phyloP scores from a whole-genome alignment of 148 eudicot species.

The Nyssa sinensis region DNA sequence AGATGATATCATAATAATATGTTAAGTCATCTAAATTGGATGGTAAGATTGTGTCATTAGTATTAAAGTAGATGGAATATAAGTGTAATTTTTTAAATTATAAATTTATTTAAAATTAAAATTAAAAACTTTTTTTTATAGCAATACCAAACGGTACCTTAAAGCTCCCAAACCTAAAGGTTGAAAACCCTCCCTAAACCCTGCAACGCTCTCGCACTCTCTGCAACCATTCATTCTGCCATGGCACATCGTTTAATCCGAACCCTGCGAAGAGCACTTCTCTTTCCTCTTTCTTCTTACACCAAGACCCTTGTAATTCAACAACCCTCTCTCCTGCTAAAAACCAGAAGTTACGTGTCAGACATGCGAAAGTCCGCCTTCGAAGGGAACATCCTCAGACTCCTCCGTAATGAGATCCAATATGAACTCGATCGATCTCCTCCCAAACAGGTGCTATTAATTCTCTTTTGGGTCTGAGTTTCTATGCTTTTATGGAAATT shows the following conservation, averaged over 20 bases:
- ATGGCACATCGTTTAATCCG: constrained; percentile 54
- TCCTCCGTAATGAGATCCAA: constrained; percentile 73
- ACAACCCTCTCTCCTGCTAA: constrained; percentile 3
- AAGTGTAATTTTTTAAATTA: too few relatives aligned
- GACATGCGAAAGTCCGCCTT: constrained; percentile 71
- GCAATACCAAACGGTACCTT: too few relatives aligned
- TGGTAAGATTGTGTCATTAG: too few relatives aligned
- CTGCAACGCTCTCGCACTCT: neutral
- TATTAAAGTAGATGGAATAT: too few relatives aligned
- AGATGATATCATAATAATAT: too few relatives aligned
- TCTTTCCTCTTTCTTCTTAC: constrained; percentile 15
- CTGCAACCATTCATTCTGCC: neutral
- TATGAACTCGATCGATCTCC: constrained; percentile 63
- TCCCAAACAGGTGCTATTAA: constrained; percentile 42
- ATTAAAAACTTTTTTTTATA: too few relatives aligned
- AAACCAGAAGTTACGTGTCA: constrained; percentile 30
- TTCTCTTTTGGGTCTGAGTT: neutral
- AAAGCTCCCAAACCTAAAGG: neutral
- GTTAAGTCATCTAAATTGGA: too few relatives aligned
- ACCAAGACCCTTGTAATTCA: constrained; percentile 11
- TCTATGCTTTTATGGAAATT: neutral
- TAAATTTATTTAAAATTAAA: too few relatives aligned
- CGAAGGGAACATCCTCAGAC: constrained; percentile 57
- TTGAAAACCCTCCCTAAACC: constrained; percentile 24
- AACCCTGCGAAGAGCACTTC: constrained; percentile 33